These are phyloP conservation scores for Parathielavia hyrcaniae DNA, from an alignment of 495 filamentous ascomycete species.

Conservation along the genomic window DNA sequence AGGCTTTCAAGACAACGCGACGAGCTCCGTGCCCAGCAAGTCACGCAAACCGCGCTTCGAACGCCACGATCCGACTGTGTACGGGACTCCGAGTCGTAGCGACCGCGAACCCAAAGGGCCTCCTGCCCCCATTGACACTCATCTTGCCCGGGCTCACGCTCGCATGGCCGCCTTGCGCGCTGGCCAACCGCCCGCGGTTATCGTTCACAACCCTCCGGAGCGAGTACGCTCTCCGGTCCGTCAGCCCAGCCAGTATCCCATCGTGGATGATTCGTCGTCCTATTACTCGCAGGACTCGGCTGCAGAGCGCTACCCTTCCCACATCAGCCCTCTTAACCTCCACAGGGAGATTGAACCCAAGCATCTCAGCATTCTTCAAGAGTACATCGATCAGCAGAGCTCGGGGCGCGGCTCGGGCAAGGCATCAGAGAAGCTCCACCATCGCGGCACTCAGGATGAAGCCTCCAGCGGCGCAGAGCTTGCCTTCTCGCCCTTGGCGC, in stretches of 20 bases:
- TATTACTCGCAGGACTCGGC: constrained; percentile 25
- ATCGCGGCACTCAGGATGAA: not conserved
- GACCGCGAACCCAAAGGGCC: not conserved
- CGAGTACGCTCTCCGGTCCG: not conserved
- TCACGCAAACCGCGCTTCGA: not conserved
- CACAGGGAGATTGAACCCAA: constrained; percentile 17
- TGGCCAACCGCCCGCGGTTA: not conserved
- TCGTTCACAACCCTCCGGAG: constrained; percentile 9
- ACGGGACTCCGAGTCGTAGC: not conserved
- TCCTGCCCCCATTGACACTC: constrained; percentile 17
- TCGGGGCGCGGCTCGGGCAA: constrained; percentile 4
- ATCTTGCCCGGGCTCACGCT: constrained; percentile 17
- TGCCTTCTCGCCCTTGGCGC: constrained; percentile 21
- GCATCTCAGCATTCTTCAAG: constrained; percentile 23
- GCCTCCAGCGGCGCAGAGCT: constrained; percentile 5
- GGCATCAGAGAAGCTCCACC: not conserved
- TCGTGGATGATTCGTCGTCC: constrained; percentile 19
- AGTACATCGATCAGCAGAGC: constrained; percentile 20
- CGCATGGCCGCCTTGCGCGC: not conserved
- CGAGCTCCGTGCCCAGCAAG: constrained; percentile 12
- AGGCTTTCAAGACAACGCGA: not conserved
- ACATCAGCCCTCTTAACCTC: constrained; percentile 27
- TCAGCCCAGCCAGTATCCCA: not conserved
- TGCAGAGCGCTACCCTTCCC: constrained; percentile 3
- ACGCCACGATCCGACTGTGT: not conserved